Percentiles rank a stretch among this genome's conserved stretches.
Conservation (phyloP, 768 basidiomycete species). For the Naematelia aurantialba region DNA sequence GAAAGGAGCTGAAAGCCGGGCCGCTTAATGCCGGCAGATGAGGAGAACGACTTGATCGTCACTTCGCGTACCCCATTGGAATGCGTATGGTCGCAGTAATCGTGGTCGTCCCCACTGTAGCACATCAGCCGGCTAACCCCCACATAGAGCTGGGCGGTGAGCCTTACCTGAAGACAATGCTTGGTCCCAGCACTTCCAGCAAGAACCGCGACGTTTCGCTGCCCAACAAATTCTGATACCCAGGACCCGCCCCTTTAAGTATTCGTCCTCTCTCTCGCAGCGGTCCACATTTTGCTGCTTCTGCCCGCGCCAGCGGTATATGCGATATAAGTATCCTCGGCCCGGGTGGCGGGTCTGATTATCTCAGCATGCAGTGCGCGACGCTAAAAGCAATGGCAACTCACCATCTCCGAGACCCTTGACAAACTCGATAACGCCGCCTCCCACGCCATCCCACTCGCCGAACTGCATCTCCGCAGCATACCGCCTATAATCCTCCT, state of each 20-base stretch:
- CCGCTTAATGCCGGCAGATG: conserved; percentile 75
- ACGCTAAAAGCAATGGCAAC: conserved; percentile 1
- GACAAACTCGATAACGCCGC: conserved; percentile 51
- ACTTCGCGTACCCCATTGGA: conserved; percentile 61
- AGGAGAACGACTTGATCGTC: conserved; percentile 83
- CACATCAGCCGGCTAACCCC: conserved; percentile 4
- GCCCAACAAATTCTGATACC: conserved; percentile 75
- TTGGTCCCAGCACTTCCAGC: conserved; percentile 63
- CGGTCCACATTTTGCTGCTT: conserved; percentile 68
- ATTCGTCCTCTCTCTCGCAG: conserved; percentile 69
- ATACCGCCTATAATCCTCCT: conserved; percentile 49
- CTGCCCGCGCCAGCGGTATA: conserved; percentile 78
- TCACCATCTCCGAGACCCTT: conserved; percentile 44
- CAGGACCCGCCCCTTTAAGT: conserved; percentile 67
- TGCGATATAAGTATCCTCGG: conserved; percentile 76
- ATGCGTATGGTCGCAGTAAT: conserved; percentile 80
- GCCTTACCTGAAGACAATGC: conserved; percentile 67
- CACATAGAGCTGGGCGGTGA: neutral
- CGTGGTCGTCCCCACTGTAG: conserved; percentile 84
- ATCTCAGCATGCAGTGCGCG: neutral
- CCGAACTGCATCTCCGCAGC: conserved; percentile 50
- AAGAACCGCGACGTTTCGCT: conserved; percentile 65
- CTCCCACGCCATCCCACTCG: conserved; percentile 53
- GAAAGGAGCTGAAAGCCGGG: conserved; percentile 91
- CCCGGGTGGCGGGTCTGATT: conserved; percentile 41